A percentile compares a stretch with the other conserved stretches of the same genome.
Conservation (phyloP, 2,329 filamentous ascomycete species). For the Podosphaera fusca region DNA sequence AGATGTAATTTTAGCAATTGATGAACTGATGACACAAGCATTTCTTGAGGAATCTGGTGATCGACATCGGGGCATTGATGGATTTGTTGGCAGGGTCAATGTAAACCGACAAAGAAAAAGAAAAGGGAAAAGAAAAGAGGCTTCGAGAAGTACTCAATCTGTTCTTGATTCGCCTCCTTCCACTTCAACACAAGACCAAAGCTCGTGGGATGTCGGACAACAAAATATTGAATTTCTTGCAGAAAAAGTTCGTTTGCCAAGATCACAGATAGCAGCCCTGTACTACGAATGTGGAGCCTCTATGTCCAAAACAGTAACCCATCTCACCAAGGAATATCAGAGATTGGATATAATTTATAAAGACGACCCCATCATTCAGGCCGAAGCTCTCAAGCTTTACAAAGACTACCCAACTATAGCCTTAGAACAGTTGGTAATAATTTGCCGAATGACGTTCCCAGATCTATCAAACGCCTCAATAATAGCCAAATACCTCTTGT, state of each 20-base stretch:
- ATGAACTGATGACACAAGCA: slow-evolving; percentile 58
- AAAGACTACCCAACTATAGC: slow-evolving; percentile 30
- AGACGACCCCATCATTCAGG: slow-evolving; percentile 20
- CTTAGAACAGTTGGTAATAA: slow-evolving; percentile 23
- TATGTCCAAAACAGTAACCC: slow-evolving; percentile 28
- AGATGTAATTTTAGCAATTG: slow-evolving; percentile 47
- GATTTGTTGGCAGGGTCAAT: slow-evolving; percentile 38
- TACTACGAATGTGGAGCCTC: slow-evolving; percentile 39
- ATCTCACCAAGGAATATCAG: slow-evolving; percentile 19
- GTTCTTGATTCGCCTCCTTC: slow-evolving; percentile 12
- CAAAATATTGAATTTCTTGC: slow-evolving; percentile 38
- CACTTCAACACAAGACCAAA: slow-evolving; percentile 12
- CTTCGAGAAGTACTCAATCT: slow-evolving; percentile 8
- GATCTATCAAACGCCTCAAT: slow-evolving; percentile 34
- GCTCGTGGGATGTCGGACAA: slow-evolving; percentile 33
- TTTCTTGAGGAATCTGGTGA: slow-evolving; percentile 48
- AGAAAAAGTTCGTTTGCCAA: slow-evolving; percentile 23
- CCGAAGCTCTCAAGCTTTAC: slow-evolving; percentile 28
- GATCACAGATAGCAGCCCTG: slow-evolving; percentile 27
- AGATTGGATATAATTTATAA: slow-evolving; percentile 18
- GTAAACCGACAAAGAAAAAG: slow-evolving; percentile 14
- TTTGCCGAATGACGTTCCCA: slow-evolving; percentile 32
- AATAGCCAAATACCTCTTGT: slow-evolving; percentile 29
- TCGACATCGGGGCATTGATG: slow-evolving; percentile 55
- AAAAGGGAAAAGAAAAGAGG: slow-evolving; percentile 19